Conservation (phyloP, 164 flowering plant species). For the Vitis vinifera region ASM3070453v1 NC_081805.1:12806001-12806500, state of each 20-base stretch:
- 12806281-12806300: conserved; percentile 37
- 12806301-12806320: conserved; percentile 52
- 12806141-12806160: conserved; percentile 17
- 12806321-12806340: conserved; percentile 47
- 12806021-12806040: conserved; percentile 20
- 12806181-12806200: conserved; percentile 31
- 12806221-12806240: conserved; percentile 31
- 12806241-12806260: conserved; percentile 32
- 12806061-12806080: conserved; percentile 26
- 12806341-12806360: conserved; percentile 42
- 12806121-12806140: conserved; percentile 28
- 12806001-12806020: conserved; percentile 19
- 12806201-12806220: conserved; percentile 22
- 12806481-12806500: neutral
- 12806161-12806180: conserved; percentile 21
- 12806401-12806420: conserved; percentile 78
- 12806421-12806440: conserved; percentile 66
- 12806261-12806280: conserved; percentile 30
- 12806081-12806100: conserved; percentile 19
- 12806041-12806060: conserved; percentile 19
- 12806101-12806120: conserved; percentile 24
- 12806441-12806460: conserved; percentile 59
- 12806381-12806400: conserved; percentile 74
- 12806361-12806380: conserved; percentile 63
- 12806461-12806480: neutral